These are phyloP conservation scores for Pleomassaria siparia DNA, from an alignment of 2,329 filamentous ascomycete species.

Conservation along the genomic window DNA sequence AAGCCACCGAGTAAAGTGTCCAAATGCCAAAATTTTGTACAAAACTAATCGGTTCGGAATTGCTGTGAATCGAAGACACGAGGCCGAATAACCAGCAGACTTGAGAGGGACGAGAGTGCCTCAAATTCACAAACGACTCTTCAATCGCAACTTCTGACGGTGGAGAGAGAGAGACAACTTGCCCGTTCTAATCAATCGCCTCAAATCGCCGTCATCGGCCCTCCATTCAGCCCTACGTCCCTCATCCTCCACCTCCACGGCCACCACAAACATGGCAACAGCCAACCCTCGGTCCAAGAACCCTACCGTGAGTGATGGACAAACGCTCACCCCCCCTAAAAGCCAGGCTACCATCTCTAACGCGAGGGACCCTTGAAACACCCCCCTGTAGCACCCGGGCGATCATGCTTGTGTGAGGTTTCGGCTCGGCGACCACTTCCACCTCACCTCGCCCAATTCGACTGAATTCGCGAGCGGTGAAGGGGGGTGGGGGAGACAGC, in stretches of 20 bases:
- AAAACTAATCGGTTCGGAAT: too few relatives aligned
- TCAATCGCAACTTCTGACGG: neutral
- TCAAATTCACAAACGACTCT: too few relatives aligned
- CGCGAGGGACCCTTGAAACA: conserved; percentile 26
- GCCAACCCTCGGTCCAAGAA: neutral
- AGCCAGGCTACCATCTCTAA: too few relatives aligned
- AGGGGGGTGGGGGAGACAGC: neutral
- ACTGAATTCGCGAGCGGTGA: neutral
- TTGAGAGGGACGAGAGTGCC: too few relatives aligned
- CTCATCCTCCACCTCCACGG: neutral
- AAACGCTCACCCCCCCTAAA: too few relatives aligned
- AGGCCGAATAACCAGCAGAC: too few relatives aligned
- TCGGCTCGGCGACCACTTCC: neutral
- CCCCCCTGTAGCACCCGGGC: conserved; percentile 11
- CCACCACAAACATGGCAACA: neutral
- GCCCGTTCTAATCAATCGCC: neutral
- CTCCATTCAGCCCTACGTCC: neutral
- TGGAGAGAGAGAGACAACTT: neutral
- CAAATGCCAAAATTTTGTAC: neutral
- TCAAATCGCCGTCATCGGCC: neutral
- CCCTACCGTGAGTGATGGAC: conserved; percentile 22
- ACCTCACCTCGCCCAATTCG: neutral
- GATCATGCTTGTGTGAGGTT: conserved; percentile 11
- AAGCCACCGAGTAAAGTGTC: neutral
- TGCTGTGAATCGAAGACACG: too few relatives aligned